Percentiles rank a stretch among this genome's conserved stretches.
These are phyloP conservation scores for Hura crepitans DNA, from an alignment of 441 rosid genomes.

Conservation along the genomic window DNA sequence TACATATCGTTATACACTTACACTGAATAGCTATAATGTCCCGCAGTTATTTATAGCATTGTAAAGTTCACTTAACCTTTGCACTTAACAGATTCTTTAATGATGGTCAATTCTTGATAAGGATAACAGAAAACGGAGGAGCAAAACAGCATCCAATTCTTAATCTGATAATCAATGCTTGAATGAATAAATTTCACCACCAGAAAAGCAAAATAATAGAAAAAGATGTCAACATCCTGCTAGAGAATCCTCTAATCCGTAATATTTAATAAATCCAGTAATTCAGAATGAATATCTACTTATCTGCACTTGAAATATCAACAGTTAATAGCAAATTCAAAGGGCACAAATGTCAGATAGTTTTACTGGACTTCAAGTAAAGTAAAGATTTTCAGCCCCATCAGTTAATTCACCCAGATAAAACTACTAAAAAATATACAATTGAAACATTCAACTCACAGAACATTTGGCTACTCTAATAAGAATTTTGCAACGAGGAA, in stretches of 20 bases:
- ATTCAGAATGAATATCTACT: not conserved
- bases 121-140: not conserved
- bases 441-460: not conserved
- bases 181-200: not conserved
- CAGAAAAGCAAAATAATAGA: not conserved
- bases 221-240: no score
- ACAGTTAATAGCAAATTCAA: not conserved
- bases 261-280: not conserved
- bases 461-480: not conserved
- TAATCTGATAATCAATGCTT: not conserved
- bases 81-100: no score
- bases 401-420: not conserved
- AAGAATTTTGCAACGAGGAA: not conserved
- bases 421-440: not conserved
- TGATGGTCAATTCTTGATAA: not conserved
- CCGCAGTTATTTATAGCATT: no score
- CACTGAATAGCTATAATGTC: no score
- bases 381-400: not conserved
- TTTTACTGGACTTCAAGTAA: not conserved
- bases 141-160: not conserved
- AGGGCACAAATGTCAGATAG: not conserved
- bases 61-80: no score
- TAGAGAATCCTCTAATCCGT: not conserved
- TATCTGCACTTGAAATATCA: not conserved
- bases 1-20: constrained; percentile 24